phyloP scores from a whole-genome alignment of 176 grass and related monocot genomes.

The Ampelocalamus luodianensis region DNA sequence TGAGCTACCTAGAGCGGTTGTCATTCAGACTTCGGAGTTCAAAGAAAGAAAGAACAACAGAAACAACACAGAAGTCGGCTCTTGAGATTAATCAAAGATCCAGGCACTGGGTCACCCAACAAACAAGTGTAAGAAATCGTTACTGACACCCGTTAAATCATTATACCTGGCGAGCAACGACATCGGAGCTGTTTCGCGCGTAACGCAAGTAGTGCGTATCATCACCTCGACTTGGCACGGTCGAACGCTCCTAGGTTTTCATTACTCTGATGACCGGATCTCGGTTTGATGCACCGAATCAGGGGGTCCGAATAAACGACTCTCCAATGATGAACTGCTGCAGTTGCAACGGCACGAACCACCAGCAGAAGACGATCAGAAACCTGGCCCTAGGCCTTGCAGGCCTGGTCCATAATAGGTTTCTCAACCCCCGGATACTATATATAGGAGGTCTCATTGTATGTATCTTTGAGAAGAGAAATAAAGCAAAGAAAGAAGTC shows the following conservation, averaged over 20 bases:
- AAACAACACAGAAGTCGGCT: background rate
- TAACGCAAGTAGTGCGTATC: background rate
- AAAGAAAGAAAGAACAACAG: background rate
- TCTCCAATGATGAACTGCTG: too few species aligned
- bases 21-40: background rate
- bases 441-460: too few species aligned
- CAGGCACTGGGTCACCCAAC: background rate
- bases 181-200: too few species aligned
- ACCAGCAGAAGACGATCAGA: too few species aligned
- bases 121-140: constrained; percentile 11
- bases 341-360: too few species aligned
- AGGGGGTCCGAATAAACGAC: too few species aligned
- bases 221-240: background rate
- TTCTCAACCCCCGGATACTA: too few species aligned
- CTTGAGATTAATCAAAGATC: background rate
- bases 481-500: too few species aligned
- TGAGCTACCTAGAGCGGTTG: background rate
- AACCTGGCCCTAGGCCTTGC: too few species aligned
- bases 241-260: background rate
- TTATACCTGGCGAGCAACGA: background rate
- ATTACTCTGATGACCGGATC: background rate
- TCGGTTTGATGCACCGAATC: too few species aligned
- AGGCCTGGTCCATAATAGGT: too few species aligned
- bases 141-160: background rate
- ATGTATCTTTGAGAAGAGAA: too few species aligned